Conservation (phyloP, 2,329 filamentous ascomycete genomes). For the Tolypocladium sp. region DNA sequence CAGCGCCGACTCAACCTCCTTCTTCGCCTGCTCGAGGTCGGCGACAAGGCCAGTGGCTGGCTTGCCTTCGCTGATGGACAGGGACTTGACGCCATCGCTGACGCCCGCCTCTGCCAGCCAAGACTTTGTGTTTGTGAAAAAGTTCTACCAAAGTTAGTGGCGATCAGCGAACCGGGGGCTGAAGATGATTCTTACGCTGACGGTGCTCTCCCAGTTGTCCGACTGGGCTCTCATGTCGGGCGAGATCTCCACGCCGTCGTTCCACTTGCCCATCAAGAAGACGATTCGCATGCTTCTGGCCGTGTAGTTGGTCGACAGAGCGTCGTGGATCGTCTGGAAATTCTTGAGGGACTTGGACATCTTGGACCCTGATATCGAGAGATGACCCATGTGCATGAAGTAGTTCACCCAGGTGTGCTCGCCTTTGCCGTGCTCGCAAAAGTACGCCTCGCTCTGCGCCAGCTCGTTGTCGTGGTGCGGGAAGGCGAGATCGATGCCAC, state of each 20-base stretch:
- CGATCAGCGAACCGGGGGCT: neutral
- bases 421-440: slow-evolving; percentile 40
- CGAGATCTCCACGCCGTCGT: slow-evolving; percentile 84
- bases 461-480: slow-evolving; percentile 91
- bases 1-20: slow-evolving; percentile 49
- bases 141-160: slow-evolving; percentile 34
- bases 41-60: slow-evolving; percentile 22
- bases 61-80: slow-evolving; percentile 26
- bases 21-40: slow-evolving; percentile 44
- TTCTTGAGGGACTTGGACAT: slow-evolving; percentile 97
- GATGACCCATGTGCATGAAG: slow-evolving; percentile 90
- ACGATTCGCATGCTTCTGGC: slow-evolving; percentile 73
- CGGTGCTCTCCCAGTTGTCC: slow-evolving; percentile 68
- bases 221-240: slow-evolving; percentile 69
- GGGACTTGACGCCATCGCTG: slow-evolving; percentile 22
- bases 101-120: slow-evolving; percentile 36
- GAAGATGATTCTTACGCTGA: slow-evolving; percentile 43
- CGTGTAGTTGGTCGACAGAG: slow-evolving; percentile 62
- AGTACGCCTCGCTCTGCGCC: slow-evolving; percentile 85
- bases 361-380: slow-evolving; percentile 77
- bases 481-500: slow-evolving; percentile 84
- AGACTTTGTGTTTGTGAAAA: slow-evolving; percentile 49
- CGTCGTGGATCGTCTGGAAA: slow-evolving; percentile 86
- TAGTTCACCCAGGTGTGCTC: slow-evolving; percentile 84
- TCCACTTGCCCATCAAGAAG: slow-evolving; percentile 83